Evolutionary conservation across 202 grass and related monocot genomes (phyloP).

Genomic region (Miscanthus sacchariflorus): DNA sequence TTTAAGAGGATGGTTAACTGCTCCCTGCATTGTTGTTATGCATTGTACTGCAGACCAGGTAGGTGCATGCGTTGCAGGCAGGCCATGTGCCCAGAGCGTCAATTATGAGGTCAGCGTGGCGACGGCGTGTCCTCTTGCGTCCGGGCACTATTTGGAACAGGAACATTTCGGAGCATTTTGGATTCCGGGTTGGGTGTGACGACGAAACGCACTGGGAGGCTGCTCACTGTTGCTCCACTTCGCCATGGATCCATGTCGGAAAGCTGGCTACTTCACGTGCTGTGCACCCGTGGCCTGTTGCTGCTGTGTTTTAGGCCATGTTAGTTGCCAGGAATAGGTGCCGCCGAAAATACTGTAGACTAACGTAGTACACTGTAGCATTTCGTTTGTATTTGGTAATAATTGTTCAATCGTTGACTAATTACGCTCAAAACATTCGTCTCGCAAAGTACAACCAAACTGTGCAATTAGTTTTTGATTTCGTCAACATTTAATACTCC

Average conservation of each 20-base stretch:
- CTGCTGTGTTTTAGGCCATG: neutral
- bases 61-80: neutral
- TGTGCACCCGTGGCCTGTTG: neutral
- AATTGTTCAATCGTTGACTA: no score
- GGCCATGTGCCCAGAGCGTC: slow-evolving; percentile 34
- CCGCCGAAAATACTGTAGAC: no score
- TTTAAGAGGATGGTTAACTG: slow-evolving; percentile 31
- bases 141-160: neutral
- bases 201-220: neutral
- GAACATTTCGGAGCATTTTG: slow-evolving; percentile 8
- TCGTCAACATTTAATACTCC: no score
- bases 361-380: no score
- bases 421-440: no score
- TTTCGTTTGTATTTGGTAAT: no score
- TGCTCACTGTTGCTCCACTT: neutral
- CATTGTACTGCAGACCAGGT: neutral
- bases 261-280: slow-evolving; percentile 9
- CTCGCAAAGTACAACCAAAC: no score
- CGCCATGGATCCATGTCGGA: slow-evolving; percentile 5
- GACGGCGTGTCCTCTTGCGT: slow-evolving; percentile 27
- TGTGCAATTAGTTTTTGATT: no score
- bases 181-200: neutral
- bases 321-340: no score
- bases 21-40: slow-evolving; percentile 1
- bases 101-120: slow-evolving; percentile 29